Percentiles rank a stretch among this genome's conserved stretches.
Evolutionary conservation across 23 red algal species (phyloP).

Genomic region (Cyanidium caldarium): DNA sequence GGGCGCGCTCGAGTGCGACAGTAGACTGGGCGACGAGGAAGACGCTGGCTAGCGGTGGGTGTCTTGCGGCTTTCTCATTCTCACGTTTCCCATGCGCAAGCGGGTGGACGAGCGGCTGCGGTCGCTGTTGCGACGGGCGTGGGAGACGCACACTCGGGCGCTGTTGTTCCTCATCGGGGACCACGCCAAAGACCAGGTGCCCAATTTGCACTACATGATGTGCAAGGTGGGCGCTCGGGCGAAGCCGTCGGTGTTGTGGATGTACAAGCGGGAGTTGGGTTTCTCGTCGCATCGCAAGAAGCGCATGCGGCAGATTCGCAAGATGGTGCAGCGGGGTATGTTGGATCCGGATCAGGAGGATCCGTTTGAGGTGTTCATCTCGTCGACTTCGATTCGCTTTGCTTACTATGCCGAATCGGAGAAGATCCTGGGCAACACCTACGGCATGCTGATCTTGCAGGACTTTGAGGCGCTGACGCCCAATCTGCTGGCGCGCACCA

Average conservation of each 20-base stretch:
- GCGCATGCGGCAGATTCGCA: constrained; percentile 76
- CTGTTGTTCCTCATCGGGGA: constrained; percentile 84
- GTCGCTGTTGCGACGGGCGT: not conserved
- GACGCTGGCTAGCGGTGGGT: too few relatives aligned
- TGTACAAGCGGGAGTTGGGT: constrained; percentile 90
- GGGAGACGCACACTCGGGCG: constrained; percentile 9
- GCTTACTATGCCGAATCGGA: constrained; percentile 74
- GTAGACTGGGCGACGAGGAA: too few relatives aligned
- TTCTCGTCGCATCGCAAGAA: constrained; percentile 73
- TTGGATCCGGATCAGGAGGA: constrained; percentile 50
- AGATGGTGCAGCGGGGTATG: constrained; percentile 48
- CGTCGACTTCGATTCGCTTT: constrained; percentile 61
- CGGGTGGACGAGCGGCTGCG: not conserved
- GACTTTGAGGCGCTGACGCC: constrained; percentile 97
- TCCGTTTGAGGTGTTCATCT: constrained; percentile 94
- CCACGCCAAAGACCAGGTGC: constrained; percentile 67
- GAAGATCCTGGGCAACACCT: constrained; percentile 91
- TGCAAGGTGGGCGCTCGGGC: constrained; percentile 41
- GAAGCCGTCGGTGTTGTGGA: constrained; percentile 69
- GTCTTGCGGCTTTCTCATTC: too few relatives aligned
- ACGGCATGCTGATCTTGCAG: constrained; percentile 88
- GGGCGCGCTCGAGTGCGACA: too few relatives aligned
- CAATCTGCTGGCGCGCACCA: constrained; percentile 69
- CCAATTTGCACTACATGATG: constrained; percentile 84
- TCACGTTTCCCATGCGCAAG: not conserved